Base-by-base conservation (phyloP, 1,284 basidiomycete species). In the Cryptococcus sp. region DNA sequence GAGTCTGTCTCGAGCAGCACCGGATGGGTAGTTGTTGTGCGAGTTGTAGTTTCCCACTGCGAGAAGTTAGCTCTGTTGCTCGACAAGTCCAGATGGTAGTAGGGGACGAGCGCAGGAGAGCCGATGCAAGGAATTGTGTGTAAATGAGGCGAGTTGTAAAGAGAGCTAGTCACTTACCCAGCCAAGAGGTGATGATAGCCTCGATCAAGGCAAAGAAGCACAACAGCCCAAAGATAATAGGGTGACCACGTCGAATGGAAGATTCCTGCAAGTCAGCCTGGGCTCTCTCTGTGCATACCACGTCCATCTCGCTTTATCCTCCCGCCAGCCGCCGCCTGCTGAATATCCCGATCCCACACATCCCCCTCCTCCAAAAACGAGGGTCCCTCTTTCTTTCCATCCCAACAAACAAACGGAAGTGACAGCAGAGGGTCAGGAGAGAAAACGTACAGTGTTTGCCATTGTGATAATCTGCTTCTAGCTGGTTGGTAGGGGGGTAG, bases 161-260 rank as follows among this genome's bases (percentile, higher is more conserved):
- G n/a, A n/a, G n/a, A n/a, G n/a, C 37, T 36, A 43, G 18, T 44
- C 14, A 53, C 56, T 55, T 47, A 60, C 59, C 63, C 16, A 67
- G 52, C 59, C 56, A 71, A 21, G 68, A 51, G 21, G 72, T 72
- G 55, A 69, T 64, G 49, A 53, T 59, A 23, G 64, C 69, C 42
- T 71, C 69, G 44, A 74, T 67, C 47, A 72, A 31, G 43, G 65
- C 65, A 35, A 73, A 68, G 50, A 73, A 39, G 46, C 56, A 44
- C 32, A 72, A 47, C 34, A 70, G 45, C 36, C 60, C 66, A 44
- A 72, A 65, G 49, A 69, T 28, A 52, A 71, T 62, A 6, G 70
- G 66, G 60, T 71, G 69, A 35, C 63, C 66, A 43, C 69, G 57
- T 48, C 55, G 52, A 44, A 69, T 53, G 53, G 62, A 57, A 41